phyloP scores from a whole-genome alignment of 495 filamentous ascomycete genomes.

The Neurospora tetrasperma region DNA sequence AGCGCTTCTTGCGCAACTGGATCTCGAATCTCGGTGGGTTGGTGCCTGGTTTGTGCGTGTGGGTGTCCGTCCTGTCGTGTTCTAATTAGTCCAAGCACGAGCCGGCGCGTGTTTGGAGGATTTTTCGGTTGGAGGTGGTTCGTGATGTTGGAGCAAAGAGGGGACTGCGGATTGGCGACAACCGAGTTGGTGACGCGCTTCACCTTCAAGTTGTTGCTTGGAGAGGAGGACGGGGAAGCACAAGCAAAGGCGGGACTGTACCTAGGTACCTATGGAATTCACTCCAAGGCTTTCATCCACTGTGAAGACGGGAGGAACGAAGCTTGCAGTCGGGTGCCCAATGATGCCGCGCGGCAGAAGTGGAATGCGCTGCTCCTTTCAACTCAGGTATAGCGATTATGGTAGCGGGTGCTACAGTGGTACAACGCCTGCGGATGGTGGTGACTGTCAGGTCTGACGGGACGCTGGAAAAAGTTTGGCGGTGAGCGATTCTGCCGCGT shows the following conservation, averaged over 20 bases:
- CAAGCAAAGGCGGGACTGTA: not conserved
- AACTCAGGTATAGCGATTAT: slow-evolving; percentile 2
- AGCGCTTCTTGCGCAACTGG: not conserved
- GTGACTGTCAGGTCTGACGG: not conserved
- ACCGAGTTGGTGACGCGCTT: not conserved
- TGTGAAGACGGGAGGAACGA: not conserved
- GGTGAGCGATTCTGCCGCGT: slow-evolving; percentile 22
- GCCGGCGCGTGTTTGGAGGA: not conserved
- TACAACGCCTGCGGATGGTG: not conserved
- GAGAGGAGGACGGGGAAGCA: not conserved
- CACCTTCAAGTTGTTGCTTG: not conserved
- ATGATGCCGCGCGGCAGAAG: not conserved
- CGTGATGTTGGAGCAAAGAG: not conserved
- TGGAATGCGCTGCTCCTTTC: slow-evolving; percentile 9
- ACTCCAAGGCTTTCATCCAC: not conserved
- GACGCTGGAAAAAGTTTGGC: slow-evolving; percentile 18
- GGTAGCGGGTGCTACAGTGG: not conserved
- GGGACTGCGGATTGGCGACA: not conserved
- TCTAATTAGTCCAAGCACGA: not conserved
- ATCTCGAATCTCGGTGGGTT: not conserved
- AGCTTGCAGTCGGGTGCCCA: not conserved
- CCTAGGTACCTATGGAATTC: not conserved
- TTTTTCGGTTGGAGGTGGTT: not conserved
- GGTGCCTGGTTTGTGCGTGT: not conserved
- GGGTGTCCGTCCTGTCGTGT: not conserved